phyloP scores from a whole-genome alignment of 2,329 filamentous ascomycete genomes.

The Stemphylium beticola region DNA sequence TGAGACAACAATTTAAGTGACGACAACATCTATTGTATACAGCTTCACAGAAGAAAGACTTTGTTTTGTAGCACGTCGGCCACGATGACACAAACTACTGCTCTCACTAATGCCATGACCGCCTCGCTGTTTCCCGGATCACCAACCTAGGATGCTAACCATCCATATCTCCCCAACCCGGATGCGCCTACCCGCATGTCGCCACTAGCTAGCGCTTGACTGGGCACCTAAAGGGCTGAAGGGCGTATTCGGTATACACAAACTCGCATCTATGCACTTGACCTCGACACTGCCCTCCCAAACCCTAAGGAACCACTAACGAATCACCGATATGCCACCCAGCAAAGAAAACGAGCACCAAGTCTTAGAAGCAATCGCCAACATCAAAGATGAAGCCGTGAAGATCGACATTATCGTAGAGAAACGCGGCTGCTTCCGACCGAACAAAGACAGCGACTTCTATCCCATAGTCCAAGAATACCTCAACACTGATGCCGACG shows the following conservation, averaged over 20 bases:
- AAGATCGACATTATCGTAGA: conserved; percentile 3
- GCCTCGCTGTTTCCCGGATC: too few relatives aligned
- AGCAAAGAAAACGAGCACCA: not conserved
- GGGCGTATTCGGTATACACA: not conserved
- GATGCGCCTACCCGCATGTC: not conserved
- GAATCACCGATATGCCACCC: not conserved
- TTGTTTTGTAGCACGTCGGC: too few relatives aligned
- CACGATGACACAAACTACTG: too few relatives aligned
- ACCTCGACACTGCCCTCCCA: not conserved
- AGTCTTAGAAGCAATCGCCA: not conserved
- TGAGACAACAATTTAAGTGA: not conserved
- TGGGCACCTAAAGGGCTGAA: conserved; percentile 3
- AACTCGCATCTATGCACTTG: not conserved
- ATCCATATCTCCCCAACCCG: not conserved
- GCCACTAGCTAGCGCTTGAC: not conserved
- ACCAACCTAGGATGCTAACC: too few relatives aligned
- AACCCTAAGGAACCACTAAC: not conserved
- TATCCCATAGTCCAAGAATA: conserved; percentile 3
- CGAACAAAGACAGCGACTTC: not conserved
- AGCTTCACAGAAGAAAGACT: too few relatives aligned
- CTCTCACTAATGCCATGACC: too few relatives aligned
- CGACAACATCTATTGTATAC: not conserved
- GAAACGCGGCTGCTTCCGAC: conserved; percentile 2
- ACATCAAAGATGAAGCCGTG: conserved; percentile 3
- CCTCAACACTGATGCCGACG: not conserved